Evolutionary conservation across 2,329 filamentous ascomycete genomes (phyloP).

Genomic region (Curvularia spicifera): DNA sequence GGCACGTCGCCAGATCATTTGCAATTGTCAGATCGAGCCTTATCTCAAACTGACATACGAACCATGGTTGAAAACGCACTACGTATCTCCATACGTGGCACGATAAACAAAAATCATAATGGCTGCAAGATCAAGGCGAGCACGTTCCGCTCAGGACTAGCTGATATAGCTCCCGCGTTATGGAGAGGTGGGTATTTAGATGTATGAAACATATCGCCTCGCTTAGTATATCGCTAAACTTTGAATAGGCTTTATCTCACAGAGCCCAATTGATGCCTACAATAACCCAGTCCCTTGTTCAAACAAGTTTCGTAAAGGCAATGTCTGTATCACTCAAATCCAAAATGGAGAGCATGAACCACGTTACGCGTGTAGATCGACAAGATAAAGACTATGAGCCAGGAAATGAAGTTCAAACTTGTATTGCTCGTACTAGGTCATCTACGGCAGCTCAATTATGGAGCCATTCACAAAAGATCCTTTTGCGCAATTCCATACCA

Average conservation of each 20-base stretch:
- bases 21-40: neutral
- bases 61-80: constrained; percentile 47
- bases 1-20: neutral
- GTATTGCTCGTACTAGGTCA: neutral
- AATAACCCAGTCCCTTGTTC: constrained; percentile 45
- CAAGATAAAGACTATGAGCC: neutral
- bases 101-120: constrained; percentile 24
- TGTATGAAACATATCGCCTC: constrained; percentile 22
- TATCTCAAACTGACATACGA: constrained; percentile 3
- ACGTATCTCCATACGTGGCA: constrained; percentile 44
- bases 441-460: constrained; percentile 14
- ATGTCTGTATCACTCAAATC: constrained; percentile 24
- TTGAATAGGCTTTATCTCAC: constrained; percentile 37
- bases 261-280: constrained; percentile 49
- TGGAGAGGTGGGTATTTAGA: constrained; percentile 50
- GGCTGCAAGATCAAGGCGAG: constrained; percentile 43
- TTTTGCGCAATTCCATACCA: neutral
- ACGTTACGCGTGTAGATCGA: too few species aligned
- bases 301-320: constrained; percentile 9
- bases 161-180: constrained; percentile 49
- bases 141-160: constrained; percentile 44
- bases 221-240: constrained; percentile 14
- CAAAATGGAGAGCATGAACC: constrained; percentile 21
- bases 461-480: constrained; percentile 12
- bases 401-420: neutral